Base-by-base conservation (phyloP, 495 filamentous ascomycete genomes). In the Melanomma pulvis-pyrius region DNA sequence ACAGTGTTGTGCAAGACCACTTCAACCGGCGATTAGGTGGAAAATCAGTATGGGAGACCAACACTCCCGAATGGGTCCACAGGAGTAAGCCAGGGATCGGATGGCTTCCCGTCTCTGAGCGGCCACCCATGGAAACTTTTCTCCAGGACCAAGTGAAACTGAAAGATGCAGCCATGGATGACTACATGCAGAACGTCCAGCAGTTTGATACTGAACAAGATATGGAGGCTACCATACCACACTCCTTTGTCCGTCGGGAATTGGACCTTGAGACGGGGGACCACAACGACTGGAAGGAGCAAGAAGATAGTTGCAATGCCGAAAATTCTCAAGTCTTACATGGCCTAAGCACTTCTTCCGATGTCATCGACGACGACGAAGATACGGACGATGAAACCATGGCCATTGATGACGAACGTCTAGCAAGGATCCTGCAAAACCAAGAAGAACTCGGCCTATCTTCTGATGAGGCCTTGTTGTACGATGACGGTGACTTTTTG, bases 181-280 rank as follows among this genome's bases (percentile, higher is more conserved):
- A 96, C 71, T 94, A 96, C 68, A 88, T 92, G 58, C 85, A 83
- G 61, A 92, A 96, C 71, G 86, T 92, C 15, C 53, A 58, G 25
- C 61, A 59, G 19, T 54, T 65, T 13, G 39, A 12, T 0, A 32
- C 25, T 15, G 61, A 56, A 19, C 56, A 49, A 21, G 24, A 41
- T 4, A 30, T 44, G 28, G 24, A 8, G 7, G 34, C 55, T 3
- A 11, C 51, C 2, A 61, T 47, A 36, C 22, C 41, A 2, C 22
- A 48, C 51, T 25, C 24, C 32, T 71, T 71, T 49, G 26, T 36
- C 9, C 34, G 24, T 22, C 67, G 71, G 0, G 49, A 57, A n/a
- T 21, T 73, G 29, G 59, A 67, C 22, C 55, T 66, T 17, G 58
- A 61, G 24, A 52, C 26, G 24, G 63, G 39, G 32, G 41, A 77